These are phyloP conservation scores for Aspergillus glaucus DNA, from an alignment of 2,329 filamentous ascomycete genomes.

Conservation along the genomic window DNA sequence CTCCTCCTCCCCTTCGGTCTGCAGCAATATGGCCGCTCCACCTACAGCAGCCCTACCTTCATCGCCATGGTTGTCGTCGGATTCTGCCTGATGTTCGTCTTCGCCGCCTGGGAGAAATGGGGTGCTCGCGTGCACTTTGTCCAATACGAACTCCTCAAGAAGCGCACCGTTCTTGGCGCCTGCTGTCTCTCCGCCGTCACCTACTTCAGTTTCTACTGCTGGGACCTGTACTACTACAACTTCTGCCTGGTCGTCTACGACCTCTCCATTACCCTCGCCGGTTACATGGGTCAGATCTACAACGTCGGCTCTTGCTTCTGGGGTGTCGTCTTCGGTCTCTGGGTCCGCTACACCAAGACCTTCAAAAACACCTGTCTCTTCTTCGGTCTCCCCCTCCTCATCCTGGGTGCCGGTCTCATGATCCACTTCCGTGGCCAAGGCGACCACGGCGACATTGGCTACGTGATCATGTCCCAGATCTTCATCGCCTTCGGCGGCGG, in stretches of 20 bases:
- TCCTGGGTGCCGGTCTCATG: slow-evolving; percentile 51
- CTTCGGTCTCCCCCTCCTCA: slow-evolving; percentile 47
- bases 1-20: slow-evolving; percentile 63
- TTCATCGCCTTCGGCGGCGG: slow-evolving; percentile 51
- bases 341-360: slow-evolving; percentile 44
- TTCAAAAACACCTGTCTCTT: slow-evolving; percentile 49
- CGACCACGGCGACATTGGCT: slow-evolving; percentile 37
- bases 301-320: slow-evolving; percentile 51
- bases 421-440: slow-evolving; percentile 50
- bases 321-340: slow-evolving; percentile 43
- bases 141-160: slow-evolving; percentile 45
- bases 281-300: slow-evolving; percentile 47
- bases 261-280: slow-evolving; percentile 36
- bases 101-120: slow-evolving; percentile 51
- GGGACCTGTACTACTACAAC: slow-evolving; percentile 50
- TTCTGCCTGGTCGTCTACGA: slow-evolving; percentile 51
- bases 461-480: slow-evolving; percentile 51
- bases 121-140: slow-evolving; percentile 50
- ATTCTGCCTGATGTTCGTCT: slow-evolving; percentile 46
- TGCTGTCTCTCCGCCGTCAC: slow-evolving; percentile 44
- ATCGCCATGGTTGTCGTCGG: slow-evolving; percentile 52
- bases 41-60: slow-evolving; percentile 44
- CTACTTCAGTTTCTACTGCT: slow-evolving; percentile 47
- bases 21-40: slow-evolving; percentile 29
- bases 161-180: slow-evolving; percentile 48